These are phyloP conservation scores for Xylaria sp. DNA, from an alignment of 2,329 filamentous ascomycete species.

Conservation along the genomic window DNA sequence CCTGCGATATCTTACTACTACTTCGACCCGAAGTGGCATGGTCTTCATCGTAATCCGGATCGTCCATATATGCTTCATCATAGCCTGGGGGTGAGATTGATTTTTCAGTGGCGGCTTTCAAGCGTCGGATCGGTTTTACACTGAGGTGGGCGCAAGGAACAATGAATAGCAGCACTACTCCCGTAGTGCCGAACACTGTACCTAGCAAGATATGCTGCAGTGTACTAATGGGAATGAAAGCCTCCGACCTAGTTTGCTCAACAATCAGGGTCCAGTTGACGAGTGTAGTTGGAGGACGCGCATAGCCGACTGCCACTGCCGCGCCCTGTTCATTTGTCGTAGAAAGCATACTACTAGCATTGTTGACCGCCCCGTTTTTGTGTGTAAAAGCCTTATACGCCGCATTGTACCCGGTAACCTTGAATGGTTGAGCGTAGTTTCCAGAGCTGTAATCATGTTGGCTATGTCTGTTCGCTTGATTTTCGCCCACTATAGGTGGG, in stretches of 20 bases:
- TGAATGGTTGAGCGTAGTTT: constrained; percentile 58
- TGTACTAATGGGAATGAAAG: constrained; percentile 74
- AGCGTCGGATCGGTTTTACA: constrained; percentile 77
- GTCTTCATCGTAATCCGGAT: constrained; percentile 53
- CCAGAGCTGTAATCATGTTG: constrained; percentile 50
- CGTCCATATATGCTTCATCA: constrained; percentile 51
- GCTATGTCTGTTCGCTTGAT: constrained; percentile 55
- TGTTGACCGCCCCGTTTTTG: constrained; percentile 60
- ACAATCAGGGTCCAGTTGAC: constrained; percentile 85
- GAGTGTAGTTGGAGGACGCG: constrained; percentile 68
- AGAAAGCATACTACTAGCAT: constrained; percentile 70
- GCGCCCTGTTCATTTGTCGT: constrained; percentile 75
- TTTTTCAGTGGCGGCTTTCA: constrained; percentile 77
- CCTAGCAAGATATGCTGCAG: constrained; percentile 81
- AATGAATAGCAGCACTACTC: constrained; percentile 71
- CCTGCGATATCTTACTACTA: constrained; percentile 50
- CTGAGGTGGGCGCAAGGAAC: constrained; percentile 83
- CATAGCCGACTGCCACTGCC: constrained; percentile 79
- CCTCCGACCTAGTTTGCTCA: constrained; percentile 76
- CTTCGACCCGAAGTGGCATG: constrained; percentile 30
- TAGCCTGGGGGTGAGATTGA: constrained; percentile 72
- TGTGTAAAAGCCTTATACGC: constrained; percentile 64
- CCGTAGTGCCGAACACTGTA: constrained; percentile 84
- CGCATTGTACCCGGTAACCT: constrained; percentile 66
- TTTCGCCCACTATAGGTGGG: constrained; percentile 53